phyloP scores from a whole-genome alignment of 805 yeast genomes.

The Saccharomycopsis fibuligera region DNA sequence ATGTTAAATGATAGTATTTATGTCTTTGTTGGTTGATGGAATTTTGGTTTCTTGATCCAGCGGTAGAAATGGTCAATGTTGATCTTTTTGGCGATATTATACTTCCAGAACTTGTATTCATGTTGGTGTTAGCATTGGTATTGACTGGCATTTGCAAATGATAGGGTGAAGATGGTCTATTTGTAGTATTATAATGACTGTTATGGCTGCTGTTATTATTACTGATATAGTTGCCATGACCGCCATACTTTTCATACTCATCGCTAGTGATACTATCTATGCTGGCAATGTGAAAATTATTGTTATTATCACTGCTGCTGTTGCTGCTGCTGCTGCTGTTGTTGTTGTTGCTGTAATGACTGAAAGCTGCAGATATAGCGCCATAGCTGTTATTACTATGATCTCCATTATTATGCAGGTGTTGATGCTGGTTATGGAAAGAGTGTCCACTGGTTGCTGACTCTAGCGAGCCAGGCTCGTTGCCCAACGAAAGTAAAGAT shows the following conservation, averaged over 20 bases:
- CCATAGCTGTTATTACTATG: too few species aligned
- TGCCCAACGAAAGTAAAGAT: slow-evolving; percentile 15
- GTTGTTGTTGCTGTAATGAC: too few species aligned
- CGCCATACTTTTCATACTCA: too few species aligned
- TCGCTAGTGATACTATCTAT: neutral
- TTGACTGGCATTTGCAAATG: too few species aligned
- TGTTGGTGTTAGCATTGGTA: too few species aligned
- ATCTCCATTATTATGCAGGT: neutral
- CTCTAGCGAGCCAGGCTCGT: neutral
- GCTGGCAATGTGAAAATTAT: neutral
- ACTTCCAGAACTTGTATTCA: too few species aligned
- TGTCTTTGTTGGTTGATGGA: slow-evolving; percentile 13
- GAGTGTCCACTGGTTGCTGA: neutral
- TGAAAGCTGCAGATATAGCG: too few species aligned
- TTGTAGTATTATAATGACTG: too few species aligned
- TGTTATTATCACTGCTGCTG: neutral
- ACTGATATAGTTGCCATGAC: too few species aligned
- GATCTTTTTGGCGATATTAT: slow-evolving; percentile 2
- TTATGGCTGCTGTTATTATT: too few species aligned
- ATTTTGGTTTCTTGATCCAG: neutral
- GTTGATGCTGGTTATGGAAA: neutral
- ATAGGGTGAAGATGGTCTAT: too few species aligned
- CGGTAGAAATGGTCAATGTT: neutral
- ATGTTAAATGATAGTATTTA: slow-evolving; percentile 8
- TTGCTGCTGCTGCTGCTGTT: neutral